phyloP scores from a whole-genome alignment of 73 alveolate genomes.

The Paramecium pentaurelia region DNA sequence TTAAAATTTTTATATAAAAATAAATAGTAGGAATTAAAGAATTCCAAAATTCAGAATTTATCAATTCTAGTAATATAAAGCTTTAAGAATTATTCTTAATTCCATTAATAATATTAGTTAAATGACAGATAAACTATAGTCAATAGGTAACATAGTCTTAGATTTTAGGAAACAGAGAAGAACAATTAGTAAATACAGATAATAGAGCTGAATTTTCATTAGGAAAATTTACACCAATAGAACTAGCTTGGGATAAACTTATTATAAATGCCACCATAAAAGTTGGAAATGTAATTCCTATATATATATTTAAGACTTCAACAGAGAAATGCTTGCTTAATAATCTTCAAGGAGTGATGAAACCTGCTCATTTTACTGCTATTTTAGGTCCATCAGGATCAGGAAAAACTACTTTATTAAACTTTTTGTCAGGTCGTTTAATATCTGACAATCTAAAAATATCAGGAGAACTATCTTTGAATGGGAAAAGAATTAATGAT shows the following conservation, averaged over 20 bases:
- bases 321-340: conserved; percentile 51
- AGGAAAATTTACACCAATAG: conserved; percentile 55
- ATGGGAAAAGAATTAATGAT: conserved; percentile 52
- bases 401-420: conserved; percentile 65
- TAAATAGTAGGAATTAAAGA: not conserved
- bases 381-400: conserved; percentile 78
- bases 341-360: conserved; percentile 62
- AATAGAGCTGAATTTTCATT: not conserved
- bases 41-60: conserved; percentile 2
- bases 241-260: conserved; percentile 59
- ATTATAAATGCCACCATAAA: conserved; percentile 47
- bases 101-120: not conserved
- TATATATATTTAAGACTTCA: not conserved
- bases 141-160: not conserved
- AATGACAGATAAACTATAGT: not conserved
- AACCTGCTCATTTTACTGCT: conserved; percentile 67
- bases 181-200: not conserved
- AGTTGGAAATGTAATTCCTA: conserved; percentile 7
- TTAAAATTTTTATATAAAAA: not conserved
- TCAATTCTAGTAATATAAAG: conserved; percentile 14
- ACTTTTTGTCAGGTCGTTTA: conserved; percentile 63
- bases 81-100: not conserved
- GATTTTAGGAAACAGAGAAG: conserved; percentile 2
- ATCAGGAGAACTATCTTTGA: conserved; percentile 50
- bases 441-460: conserved; percentile 59